A percentile compares a stretch with the other conserved stretches of the same genome.
Conservation (phyloP, 164 flowering plant species). For the Cinnamomum chago region DNA sequence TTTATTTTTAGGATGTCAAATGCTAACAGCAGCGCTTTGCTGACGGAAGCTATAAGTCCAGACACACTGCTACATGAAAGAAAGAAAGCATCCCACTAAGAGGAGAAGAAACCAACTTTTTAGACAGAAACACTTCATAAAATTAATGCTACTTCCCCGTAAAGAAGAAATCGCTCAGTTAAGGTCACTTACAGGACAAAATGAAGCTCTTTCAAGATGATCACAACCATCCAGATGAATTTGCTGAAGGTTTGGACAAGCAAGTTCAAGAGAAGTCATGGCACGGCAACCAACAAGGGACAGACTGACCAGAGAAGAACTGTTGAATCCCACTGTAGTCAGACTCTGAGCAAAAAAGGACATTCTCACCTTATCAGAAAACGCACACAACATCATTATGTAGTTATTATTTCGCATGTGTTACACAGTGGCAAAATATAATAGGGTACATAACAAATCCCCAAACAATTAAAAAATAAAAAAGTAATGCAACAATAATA, state of each 20-base stretch:
- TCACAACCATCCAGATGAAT: slow-evolving; percentile 88
- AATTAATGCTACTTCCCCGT: background rate
- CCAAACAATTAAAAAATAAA: too few species aligned
- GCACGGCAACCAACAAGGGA: slow-evolving; percentile 93
- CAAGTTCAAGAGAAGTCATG: slow-evolving; percentile 57
- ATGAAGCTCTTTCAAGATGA: slow-evolving; percentile 87
- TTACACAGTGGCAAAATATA: too few species aligned
- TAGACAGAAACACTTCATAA: background rate
- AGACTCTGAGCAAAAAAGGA: slow-evolving; percentile 53
- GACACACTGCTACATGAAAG: too few species aligned
- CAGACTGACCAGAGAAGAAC: slow-evolving; percentile 64
- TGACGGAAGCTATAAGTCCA: too few species aligned
- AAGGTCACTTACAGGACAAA: slow-evolving; percentile 64
- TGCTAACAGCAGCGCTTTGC: too few species aligned
- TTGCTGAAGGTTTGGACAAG: slow-evolving; percentile 75
- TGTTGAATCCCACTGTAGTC: slow-evolving; percentile 60
- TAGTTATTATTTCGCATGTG: too few species aligned
- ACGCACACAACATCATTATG: background rate
- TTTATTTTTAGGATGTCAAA: too few species aligned
- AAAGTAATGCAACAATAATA: too few species aligned
- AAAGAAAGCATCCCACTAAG: too few species aligned
- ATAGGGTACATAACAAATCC: too few species aligned
- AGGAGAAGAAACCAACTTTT: too few species aligned
- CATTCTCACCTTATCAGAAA: background rate
- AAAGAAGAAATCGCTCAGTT: background rate